Base-by-base conservation (phyloP, 164 flowering plant species). In the Annona cherimola region DNA sequence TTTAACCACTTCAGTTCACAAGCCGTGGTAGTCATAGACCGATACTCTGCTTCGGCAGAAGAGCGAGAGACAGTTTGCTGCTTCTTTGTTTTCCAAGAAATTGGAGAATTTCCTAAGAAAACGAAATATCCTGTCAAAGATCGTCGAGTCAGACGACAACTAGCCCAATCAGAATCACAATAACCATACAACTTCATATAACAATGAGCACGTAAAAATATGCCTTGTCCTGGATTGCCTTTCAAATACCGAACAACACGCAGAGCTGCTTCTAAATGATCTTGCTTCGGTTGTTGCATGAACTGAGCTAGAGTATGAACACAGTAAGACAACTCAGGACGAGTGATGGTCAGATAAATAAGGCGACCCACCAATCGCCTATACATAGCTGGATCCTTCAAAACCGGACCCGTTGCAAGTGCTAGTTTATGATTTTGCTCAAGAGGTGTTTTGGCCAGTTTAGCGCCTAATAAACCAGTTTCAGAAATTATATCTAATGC, bases 41-140 rank as follows among this genome's bases (percentile, higher is more conserved):
- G n/a, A 60, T 60, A 60, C 63, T 60, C 63, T 2, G 63, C 63
- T 20, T 60, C 63, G 2, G 63, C 63, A 3, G 20, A 19, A 7
- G 3, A 60, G n/a, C 63, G 3, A 60, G 19, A 60, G 7, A 60
- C 11, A 16, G 63, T 60, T 60, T 12, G 3, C n/a, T 60, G 50
- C 63, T 60, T 60, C 63, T 60, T 60, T 4, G 63, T 60, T 20
- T 60, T 60, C 63, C 63, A 60, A 6, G 63, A 60, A 6, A 60
- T 7, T 16, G 39, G 19, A 60, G 16, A 60, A 12, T 19, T 18
- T 2, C 62, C 62, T 5, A 60, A 18, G n/a, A 19, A 60, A 7
- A 18, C n/a, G 26, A 12, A 19, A 18, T 19, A 60, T 5, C 63
- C 63, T 14, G 63, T 60, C 6, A 60, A 20, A 60, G 63, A 60